phyloP scores from a whole-genome alignment of 176 grass and related monocot species.

The Triticum turgidum region DNA sequence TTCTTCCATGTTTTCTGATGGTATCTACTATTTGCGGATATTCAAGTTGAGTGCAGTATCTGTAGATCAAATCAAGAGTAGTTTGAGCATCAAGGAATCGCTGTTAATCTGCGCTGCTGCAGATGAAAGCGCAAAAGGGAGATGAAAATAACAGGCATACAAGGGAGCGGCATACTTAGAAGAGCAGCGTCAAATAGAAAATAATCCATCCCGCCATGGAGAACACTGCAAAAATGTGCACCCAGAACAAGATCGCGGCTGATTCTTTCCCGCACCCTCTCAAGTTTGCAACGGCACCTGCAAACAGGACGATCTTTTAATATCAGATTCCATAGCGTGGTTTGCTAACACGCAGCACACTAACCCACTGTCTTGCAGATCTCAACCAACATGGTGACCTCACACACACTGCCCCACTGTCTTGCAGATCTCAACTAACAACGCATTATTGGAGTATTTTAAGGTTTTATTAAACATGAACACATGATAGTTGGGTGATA shows the following conservation, averaged over 20 bases:
- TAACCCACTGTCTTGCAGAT: conserved; percentile 15
- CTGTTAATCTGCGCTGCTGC: background rate
- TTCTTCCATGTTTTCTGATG: background rate
- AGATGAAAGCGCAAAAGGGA: background rate
- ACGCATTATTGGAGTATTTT: conserved; percentile 12
- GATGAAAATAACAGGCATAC: background rate
- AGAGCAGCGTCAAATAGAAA: conserved; percentile 78
- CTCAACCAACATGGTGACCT: conserved; percentile 5
- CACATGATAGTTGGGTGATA: conserved; percentile 1
- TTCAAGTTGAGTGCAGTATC: background rate
- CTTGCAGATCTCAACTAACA: conserved; percentile 33
- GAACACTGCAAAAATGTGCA: conserved; percentile 96
- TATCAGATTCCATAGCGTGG: conserved; percentile 17
- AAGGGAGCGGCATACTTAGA: conserved; percentile 39
- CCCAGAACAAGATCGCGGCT: conserved; percentile 94
- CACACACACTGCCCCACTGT: conserved; percentile 12
- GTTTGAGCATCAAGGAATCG: background rate
- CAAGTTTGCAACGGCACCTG: conserved; percentile 89
- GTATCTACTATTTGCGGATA: conserved; percentile 1
- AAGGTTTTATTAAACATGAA: conserved; percentile 2
- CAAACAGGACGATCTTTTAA: conserved; percentile 1
- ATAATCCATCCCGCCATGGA: conserved; percentile 97
- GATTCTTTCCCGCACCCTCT: conserved; percentile 98
- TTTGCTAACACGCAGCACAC: conserved; percentile 36
- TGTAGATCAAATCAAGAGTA: conserved; percentile 17